Percentiles rank a stretch among this genome's conserved stretches.
Evolutionary conservation across 805 yeast species (phyloP).

Genomic region (Wickerhamiella vanderwaltii): DNA sequence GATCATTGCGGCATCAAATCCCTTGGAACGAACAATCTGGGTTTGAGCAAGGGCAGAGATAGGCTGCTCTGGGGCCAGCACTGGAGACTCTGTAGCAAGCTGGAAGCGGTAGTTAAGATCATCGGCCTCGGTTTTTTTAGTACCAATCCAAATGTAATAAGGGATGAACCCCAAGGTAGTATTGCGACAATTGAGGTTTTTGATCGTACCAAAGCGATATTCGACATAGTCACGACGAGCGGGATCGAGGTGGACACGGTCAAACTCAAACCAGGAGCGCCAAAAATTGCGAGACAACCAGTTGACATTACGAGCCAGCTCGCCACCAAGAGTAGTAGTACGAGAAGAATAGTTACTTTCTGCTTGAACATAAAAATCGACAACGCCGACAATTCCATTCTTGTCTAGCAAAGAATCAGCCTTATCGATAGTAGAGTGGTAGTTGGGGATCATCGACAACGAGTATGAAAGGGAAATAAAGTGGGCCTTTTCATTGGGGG

Average conservation of each 20-base stretch:
- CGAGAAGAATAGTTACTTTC: constrained; percentile 52
- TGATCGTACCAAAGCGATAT: constrained; percentile 69
- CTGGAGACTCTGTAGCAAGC: constrained; percentile 71
- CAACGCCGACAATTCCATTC: constrained; percentile 53
- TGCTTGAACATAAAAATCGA: constrained; percentile 72
- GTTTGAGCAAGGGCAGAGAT: not conserved
- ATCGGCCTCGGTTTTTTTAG: constrained; percentile 43
- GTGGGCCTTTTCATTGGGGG: constrained; percentile 39
- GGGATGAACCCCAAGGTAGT: constrained; percentile 59
- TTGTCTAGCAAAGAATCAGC: constrained; percentile 41
- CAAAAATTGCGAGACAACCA: constrained; percentile 73
- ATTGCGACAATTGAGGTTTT: constrained; percentile 58
- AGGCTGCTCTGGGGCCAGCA: constrained; percentile 46
- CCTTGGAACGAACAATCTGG: constrained; percentile 33
- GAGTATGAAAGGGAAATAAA: constrained; percentile 70
- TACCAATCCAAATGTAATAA: constrained; percentile 73
- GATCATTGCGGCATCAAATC: constrained; percentile 61
- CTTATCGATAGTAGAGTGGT: constrained; percentile 66
- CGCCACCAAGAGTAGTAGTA: constrained; percentile 64
- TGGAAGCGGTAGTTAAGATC: constrained; percentile 46
- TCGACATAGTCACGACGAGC: constrained; percentile 75
- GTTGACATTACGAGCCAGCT: constrained; percentile 55
- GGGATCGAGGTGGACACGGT: constrained; percentile 65
- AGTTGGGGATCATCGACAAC: constrained; percentile 74
- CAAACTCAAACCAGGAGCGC: constrained; percentile 82